These are phyloP conservation scores for Fusarium denticulatum DNA, from an alignment of 2,329 filamentous ascomycete species.

Conservation along the genomic window DNA sequence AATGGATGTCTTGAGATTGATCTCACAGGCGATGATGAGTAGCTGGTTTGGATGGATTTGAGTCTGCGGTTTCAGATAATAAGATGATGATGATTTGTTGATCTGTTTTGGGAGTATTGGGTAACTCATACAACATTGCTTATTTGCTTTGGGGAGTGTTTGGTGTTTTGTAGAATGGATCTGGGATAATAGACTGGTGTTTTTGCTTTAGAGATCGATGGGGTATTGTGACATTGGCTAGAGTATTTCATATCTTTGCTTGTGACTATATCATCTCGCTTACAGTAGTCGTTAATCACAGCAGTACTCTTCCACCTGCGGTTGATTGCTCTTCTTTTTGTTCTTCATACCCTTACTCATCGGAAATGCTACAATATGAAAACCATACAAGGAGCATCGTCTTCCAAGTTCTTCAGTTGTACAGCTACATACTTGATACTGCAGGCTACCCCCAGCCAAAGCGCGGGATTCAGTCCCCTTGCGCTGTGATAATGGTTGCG, in stretches of 20 bases:
- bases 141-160: not conserved
- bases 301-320: not conserved
- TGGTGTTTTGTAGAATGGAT: not conserved
- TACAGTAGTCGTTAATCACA: not conserved
- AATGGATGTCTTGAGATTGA: not conserved
- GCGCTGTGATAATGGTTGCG: no score
- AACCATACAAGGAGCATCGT: no score
- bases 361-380: no score
- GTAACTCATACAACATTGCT: not conserved
- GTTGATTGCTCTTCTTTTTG: not conserved
- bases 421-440: no score
- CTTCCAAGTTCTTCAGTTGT: no score
- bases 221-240: accelerated
- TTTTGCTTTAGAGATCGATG: not conserved
- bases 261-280: not conserved
- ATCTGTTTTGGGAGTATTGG: not conserved
- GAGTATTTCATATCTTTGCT: not conserved
- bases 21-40: not conserved
- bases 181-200: not conserved
- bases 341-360: no score
- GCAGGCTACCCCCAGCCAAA: no score
- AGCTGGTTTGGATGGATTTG: accelerated
- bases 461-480: no score
- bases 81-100: no score
- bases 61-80: not conserved